Conservation (phyloP, 73 alveolate genomes). For the Blepharisma japonicum region DNA sequence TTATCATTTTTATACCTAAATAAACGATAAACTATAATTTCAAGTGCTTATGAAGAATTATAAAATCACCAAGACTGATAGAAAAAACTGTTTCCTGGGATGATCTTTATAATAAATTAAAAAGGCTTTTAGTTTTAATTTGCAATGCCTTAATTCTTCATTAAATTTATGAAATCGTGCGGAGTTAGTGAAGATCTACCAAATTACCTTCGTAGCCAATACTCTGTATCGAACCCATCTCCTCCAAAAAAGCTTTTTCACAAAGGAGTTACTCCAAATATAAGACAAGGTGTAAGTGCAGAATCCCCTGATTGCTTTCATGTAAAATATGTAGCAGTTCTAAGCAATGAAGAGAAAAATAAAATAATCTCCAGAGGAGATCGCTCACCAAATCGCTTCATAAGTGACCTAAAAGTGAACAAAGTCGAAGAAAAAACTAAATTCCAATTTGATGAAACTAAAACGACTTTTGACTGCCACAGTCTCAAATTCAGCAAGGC, state of each 20-base stretch:
- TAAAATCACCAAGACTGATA: too few relatives aligned
- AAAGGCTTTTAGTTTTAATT: too few relatives aligned
- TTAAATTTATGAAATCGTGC: background rate
- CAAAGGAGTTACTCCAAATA: background rate
- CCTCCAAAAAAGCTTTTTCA: background rate
- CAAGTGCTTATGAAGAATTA: too few relatives aligned
- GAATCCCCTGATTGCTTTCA: conserved; percentile 16
- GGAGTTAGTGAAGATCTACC: conserved; percentile 30
- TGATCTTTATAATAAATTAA: too few relatives aligned
- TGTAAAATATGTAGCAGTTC: background rate
- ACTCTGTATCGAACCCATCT: conserved; percentile 11
- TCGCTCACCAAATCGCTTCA: background rate
- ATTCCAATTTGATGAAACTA: background rate
- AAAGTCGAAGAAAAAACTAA: background rate
- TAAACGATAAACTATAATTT: too few relatives aligned
- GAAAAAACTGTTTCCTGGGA: too few relatives aligned
- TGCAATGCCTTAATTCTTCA: too few relatives aligned
- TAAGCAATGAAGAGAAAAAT: background rate
- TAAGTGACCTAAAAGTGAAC: background rate
- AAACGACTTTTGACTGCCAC: background rate
- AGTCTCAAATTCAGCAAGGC: background rate
- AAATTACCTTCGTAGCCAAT: background rate
- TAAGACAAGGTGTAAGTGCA: conserved; percentile 11
- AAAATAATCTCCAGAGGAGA: background rate
- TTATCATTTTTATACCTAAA: too few relatives aligned